Base-by-base conservation (phyloP, 257 asterid genomes). In the Rubia yunnanensis region DNA sequence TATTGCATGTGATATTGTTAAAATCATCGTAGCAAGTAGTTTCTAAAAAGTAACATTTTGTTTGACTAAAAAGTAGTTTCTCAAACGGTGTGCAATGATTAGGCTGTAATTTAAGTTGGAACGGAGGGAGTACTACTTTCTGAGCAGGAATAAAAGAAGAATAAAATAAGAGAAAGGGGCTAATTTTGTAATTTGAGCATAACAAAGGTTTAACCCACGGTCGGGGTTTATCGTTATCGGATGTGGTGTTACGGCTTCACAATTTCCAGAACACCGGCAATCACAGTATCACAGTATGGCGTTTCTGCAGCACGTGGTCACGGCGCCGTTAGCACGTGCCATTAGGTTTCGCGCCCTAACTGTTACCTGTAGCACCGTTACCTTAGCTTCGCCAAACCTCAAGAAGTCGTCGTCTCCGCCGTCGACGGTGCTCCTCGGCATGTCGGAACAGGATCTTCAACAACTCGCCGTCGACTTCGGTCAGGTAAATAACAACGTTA, bases 391-490 rank as follows among this genome's bases (percentile, higher is more conserved):
- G 54, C 75, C 67, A 46, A 71, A 31, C 64, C 27, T 31, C 17
- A 81, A 73, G 76, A 79, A 75, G 53, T 69, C 70, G 23, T 49
- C 67, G 11, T 49, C 69, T 10, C 58, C 66, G 50, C 85, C 68
- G 66, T 56, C 96, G 27, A 81, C 80, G 72, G 86, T 83, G 58
- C 89, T 92, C 68, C 89, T 92, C 64, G 96, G 96, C 76, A 73
- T 89, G 98, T 80, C 95, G 39, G 95, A 89, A 68, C 72, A 59
- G 54, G 89, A 89, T 23, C 94, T 92, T 57, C 95, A 84, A 71
- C 91, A 92, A 30, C 84, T 92, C 48, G 86, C 95, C 30, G 23
- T 85, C 73, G 81, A 85, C 44, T 82, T 91, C 36, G 89, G 94
- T 4, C 88, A 82, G 84, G 98, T 92, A 2, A 24, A 18, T 38